Conservation (phyloP, 345 rosid genomes). For the Arabis alpina region DNA sequence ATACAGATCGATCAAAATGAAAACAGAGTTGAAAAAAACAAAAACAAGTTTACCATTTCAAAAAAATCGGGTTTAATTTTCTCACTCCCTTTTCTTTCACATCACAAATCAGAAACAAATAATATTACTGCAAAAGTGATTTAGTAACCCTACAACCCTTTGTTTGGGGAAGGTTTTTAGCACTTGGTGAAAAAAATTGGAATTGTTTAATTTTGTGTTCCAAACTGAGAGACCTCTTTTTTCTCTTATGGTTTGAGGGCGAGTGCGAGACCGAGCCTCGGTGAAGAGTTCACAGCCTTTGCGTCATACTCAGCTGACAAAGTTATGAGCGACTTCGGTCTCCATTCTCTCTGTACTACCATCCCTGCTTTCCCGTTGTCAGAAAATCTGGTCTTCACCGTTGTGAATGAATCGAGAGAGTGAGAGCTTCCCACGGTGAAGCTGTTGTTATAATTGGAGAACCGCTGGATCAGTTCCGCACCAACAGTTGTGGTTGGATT, state of each 20-base stretch:
- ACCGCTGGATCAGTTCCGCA: slow-evolving; percentile 76
- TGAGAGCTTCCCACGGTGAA: slow-evolving; percentile 71
- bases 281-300: slow-evolving; percentile 55
- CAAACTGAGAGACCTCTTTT: slow-evolving; percentile 3
- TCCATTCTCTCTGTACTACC: slow-evolving; percentile 76
- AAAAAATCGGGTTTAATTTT: slow-evolving; percentile 27
- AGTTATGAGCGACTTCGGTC: slow-evolving; percentile 70
- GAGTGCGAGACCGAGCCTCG: slow-evolving; percentile 74
- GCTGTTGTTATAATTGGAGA: slow-evolving; percentile 60
- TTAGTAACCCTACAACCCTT: slow-evolving; percentile 32
- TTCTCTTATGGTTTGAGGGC: slow-evolving; percentile 71
- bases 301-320: slow-evolving; percentile 76
- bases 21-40: background rate
- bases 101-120: background rate
- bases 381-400: slow-evolving; percentile 61
- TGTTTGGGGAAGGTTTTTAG: slow-evolving; percentile 23
- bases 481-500: slow-evolving; percentile 60
- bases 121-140: slow-evolving; percentile 24
- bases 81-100: slow-evolving; percentile 40
- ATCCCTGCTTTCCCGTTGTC: slow-evolving; percentile 66
- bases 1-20: background rate
- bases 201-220: slow-evolving; percentile 30
- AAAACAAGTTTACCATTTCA: slow-evolving; percentile 10
- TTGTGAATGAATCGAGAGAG: slow-evolving; percentile 57
- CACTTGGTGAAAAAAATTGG: slow-evolving; percentile 27